Evolutionary conservation across 179 eudicot genomes (phyloP).

Genomic region (Silene vulgaris): DNA sequence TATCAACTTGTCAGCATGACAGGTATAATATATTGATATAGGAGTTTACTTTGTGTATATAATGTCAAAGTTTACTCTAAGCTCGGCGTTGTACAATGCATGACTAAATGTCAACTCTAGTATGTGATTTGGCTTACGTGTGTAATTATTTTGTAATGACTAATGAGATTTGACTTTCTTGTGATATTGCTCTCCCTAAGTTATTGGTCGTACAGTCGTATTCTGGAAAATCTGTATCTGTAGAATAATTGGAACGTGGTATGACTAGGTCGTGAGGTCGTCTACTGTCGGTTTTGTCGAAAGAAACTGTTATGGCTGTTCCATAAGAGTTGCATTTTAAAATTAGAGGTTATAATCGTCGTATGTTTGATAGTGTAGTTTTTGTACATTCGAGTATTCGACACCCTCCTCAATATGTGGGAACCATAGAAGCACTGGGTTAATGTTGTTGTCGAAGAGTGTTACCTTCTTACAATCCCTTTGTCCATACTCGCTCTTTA

Average conservation of each 20-base stretch:
- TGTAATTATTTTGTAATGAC: not conserved
- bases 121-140: slow-evolving; percentile 14
- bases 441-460: too few relatives aligned
- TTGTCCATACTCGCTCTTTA: too few relatives aligned
- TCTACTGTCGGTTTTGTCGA: not conserved
- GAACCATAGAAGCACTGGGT: too few relatives aligned
- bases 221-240: not conserved
- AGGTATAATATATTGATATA: not conserved
- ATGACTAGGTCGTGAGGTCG: slow-evolving; percentile 4
- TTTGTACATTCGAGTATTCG: too few relatives aligned
- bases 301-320: too few relatives aligned
- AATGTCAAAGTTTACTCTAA: slow-evolving; percentile 2
- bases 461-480: too few relatives aligned
- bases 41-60: slow-evolving; percentile 24
- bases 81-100: slow-evolving; percentile 5
- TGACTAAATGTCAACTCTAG: slow-evolving; percentile 21
- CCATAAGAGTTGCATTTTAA: too few relatives aligned
- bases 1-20: slow-evolving; percentile 12
- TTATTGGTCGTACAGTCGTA: not conserved
- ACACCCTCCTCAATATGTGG: too few relatives aligned
- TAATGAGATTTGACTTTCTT: slow-evolving; percentile 17
- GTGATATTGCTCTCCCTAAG: slow-evolving; percentile 23
- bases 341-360: too few relatives aligned
- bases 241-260: slow-evolving; percentile 22
- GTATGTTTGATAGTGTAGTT: too few relatives aligned